Evolutionary conservation across 805 yeast species (phyloP).

Genomic region (Kluyveromyces nonfermentans): DNA sequence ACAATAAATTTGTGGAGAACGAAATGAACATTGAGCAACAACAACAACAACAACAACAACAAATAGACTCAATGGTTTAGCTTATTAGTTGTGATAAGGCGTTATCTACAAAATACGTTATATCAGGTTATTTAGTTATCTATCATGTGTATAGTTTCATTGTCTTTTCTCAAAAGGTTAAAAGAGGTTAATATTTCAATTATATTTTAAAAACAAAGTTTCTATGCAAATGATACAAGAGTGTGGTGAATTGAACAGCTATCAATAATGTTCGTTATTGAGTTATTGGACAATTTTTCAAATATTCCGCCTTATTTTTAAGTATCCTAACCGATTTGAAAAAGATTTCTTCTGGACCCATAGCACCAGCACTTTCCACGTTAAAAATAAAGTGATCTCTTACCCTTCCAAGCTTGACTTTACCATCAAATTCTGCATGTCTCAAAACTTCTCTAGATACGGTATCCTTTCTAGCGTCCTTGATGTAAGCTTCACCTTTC

Average conservation of each 20-base stretch:
- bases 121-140: constrained; percentile 3
- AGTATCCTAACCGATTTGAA: constrained; percentile 80
- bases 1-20: neutral
- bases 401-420: constrained; percentile 82
- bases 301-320: constrained; percentile 73
- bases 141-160: constrained; percentile 4
- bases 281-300: constrained; percentile 70
- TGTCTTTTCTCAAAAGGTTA: neutral
- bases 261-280: constrained; percentile 28
- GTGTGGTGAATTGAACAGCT: neutral
- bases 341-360: constrained; percentile 94
- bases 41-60: neutral
- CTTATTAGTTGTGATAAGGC: neutral
- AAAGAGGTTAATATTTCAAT: neutral
- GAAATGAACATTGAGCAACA: too few relatives aligned
- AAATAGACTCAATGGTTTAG: neutral
- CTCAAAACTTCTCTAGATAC: constrained; percentile 94
- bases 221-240: constrained; percentile 1
- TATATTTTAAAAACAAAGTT: neutral
- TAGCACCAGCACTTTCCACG: constrained; percentile 92
- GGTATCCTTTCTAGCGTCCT: constrained; percentile 89
- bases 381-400: constrained; percentile 92
- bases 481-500: constrained; percentile 64
- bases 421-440: constrained; percentile 82
- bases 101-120: neutral